Evolutionary conservation across 257 asterid species (phyloP), one percentile per base, ranked within the genome.

Genomic region (Leptodermis oblonga): DNA sequence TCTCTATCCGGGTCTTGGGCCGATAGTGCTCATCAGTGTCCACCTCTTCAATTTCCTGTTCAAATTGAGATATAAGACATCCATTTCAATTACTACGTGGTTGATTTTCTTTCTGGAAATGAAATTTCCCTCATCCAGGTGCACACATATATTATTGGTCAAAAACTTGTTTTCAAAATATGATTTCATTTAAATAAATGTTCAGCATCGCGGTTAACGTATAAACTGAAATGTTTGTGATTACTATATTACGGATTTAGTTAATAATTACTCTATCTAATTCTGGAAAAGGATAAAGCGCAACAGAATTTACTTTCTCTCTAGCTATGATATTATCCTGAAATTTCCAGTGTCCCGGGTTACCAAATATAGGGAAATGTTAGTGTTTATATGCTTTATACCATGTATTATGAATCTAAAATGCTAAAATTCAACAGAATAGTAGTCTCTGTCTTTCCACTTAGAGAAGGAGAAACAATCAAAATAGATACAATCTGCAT

Each of bases 1-100:
- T 93, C 73, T 77, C 80, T 65, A 93, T 89, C 17, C 85, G 90
- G 15, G 89, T 72, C 85, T 90, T 93, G 62, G 99, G 99, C 73
- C 78, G 88, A 82, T 90, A 93, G 77, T 90, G 97, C 70, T 93
- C 95, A 41, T 93, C 99, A 0, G 99, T 93, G 80, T 93, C 97
- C 20, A 74, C 96, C 80, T 93, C 99, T 80, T 93, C 99, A 69
- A 93, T 90, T 84, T 93, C 99, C 99, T 90, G 82, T 25, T 26
- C 65, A 55, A 65, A 75, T 76, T 15, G 49, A 5, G 68, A 42
- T 20, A 20, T 4, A 34, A 74, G 62, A 58, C 70, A 69, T 60
- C 46, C 33, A 68, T 31, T 30, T 42, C 71, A n/a, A 23, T 39
- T 28, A 48, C 13, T 33, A 74, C 46, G 26, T 17, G 69, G 10